Evolutionary conservation across 345 rosid species (phyloP), one percentile per base, ranked within the genome.

Genomic region (Aquilaria yunnanensis): DNA sequence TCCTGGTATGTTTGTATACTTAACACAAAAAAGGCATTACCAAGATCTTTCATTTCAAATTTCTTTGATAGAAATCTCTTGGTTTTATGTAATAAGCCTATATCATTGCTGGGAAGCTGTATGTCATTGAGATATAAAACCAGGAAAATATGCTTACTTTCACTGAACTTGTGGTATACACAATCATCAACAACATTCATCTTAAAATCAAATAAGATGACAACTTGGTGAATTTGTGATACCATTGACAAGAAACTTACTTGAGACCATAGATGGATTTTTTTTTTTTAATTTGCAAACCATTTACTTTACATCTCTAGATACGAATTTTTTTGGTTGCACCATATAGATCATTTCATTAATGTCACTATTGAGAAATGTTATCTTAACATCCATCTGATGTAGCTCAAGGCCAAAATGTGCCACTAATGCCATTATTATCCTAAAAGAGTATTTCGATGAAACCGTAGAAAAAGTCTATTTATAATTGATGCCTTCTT

Each of bases 401-500:
- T 51, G 54, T 51, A 51, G 43, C 59, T 51, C 0, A 63, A 63
- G 67, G 41, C 34, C 47, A 63, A 63, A 63, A 31, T 61, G 55
- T 9, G 65, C n/a, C 2, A 1, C 13, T 59, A 9, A 56, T 45
- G 23, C 23, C 23, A 23, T 23, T 23, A 23, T 23, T 23, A 23
- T 23, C 23, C 23, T 23, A 23, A 23, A 56, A 56, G 63, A 56
- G 69, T 56, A 1, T 47, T 66, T 57, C 29, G 1, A 66, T 16
- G 54, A 66, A 66, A 66, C 37, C 14, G 43, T 56, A 51, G 66
- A 62, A 12, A 62, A 62, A 32, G 66, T 62, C 66, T 62, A 4
- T 57, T 56, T 56, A 66, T 41, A 66, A 46, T 66, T 31, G 33
- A 66, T 66, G 69, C 57, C 68, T 64, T 64, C 68, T 51, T 54